Conservation (phyloP, 352 stramenopile species). For the Phytophthora rubi region DNA sequence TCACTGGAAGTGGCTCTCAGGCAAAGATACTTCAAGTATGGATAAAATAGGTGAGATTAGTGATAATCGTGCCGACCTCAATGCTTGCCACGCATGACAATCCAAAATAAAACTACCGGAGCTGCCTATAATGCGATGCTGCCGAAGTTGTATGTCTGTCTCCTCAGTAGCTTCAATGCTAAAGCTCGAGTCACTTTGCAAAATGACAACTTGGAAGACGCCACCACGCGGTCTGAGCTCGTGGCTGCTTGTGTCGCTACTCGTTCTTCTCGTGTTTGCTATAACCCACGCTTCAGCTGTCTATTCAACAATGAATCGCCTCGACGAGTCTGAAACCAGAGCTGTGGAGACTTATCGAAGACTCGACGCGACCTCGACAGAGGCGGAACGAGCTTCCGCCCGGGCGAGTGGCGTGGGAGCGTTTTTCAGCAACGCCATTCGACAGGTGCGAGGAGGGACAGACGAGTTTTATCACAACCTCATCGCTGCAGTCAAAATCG, state of each 20-base stretch:
- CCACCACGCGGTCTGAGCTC: background rate
- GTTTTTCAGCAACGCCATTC: constrained; percentile 51
- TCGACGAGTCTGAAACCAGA: background rate
- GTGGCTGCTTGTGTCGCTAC: background rate
- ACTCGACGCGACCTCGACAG: constrained; percentile 3
- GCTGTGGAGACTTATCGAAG: constrained; percentile 12
- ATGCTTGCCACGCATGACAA: background rate
- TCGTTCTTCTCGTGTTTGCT: background rate
- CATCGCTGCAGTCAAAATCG: constrained; percentile 59
- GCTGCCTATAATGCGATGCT: no score
- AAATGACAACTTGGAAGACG: background rate
- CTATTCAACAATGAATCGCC: background rate
- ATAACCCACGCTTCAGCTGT: background rate
- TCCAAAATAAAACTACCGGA: background rate
- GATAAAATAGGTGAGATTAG: background rate
- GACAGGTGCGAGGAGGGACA: constrained; percentile 55
- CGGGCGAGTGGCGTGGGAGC: constrained; percentile 53
- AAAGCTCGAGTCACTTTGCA: background rate
- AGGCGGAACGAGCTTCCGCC: constrained; percentile 14
- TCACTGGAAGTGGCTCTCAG: no score
- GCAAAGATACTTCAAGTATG: no score
- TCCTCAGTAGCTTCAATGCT: background rate
- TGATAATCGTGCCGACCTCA: background rate
- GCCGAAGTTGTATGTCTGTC: background rate
- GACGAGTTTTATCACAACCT: constrained; percentile 62